Conservation (phyloP, 805 yeast species). For the Maudiozyma serrabonitensis region DNA sequence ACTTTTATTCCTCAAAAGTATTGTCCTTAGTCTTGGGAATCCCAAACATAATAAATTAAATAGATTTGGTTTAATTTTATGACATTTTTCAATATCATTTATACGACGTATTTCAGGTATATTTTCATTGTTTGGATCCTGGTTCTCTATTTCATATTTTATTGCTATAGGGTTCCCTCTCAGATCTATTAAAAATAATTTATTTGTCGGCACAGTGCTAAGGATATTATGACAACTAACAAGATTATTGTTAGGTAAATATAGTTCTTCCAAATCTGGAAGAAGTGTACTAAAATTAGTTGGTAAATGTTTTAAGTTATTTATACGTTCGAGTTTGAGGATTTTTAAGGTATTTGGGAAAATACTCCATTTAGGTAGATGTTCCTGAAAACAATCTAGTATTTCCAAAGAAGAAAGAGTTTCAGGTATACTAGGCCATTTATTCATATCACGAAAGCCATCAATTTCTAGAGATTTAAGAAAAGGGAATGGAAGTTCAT, state of each 20-base stretch:
- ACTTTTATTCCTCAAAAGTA: constrained; percentile 1
- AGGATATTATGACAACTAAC: constrained; percentile 10
- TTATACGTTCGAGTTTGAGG: constrained; percentile 8
- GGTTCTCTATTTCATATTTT: constrained; percentile 1
- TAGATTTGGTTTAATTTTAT: neutral
- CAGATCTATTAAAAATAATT: constrained; percentile 1
- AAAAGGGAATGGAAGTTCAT: neutral
- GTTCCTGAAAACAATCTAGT: constrained; percentile 3
- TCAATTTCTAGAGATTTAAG: constrained; percentile 1
- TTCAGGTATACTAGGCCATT: constrained; percentile 2
- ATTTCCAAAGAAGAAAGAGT: constrained; percentile 2
- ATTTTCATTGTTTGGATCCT: neutral
- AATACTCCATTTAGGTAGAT: constrained; percentile 10
- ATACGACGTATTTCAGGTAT: neutral
- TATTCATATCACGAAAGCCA: constrained; percentile 4
- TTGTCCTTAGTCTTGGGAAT: constrained; percentile 1
- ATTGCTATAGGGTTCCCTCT: constrained; percentile 3
- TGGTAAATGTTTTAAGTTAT: constrained; percentile 9
- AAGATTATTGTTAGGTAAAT: constrained; percentile 14
- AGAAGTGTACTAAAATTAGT: constrained; percentile 5
- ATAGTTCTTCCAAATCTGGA: constrained; percentile 15
- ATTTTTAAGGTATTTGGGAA: constrained; percentile 8
- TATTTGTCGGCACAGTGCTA: constrained; percentile 8
- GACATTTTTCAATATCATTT: neutral
- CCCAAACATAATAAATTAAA: neutral